Base-by-base conservation (phyloP, 2,329 filamentous ascomycete species). In the Aspergillus amoenus region DNA sequence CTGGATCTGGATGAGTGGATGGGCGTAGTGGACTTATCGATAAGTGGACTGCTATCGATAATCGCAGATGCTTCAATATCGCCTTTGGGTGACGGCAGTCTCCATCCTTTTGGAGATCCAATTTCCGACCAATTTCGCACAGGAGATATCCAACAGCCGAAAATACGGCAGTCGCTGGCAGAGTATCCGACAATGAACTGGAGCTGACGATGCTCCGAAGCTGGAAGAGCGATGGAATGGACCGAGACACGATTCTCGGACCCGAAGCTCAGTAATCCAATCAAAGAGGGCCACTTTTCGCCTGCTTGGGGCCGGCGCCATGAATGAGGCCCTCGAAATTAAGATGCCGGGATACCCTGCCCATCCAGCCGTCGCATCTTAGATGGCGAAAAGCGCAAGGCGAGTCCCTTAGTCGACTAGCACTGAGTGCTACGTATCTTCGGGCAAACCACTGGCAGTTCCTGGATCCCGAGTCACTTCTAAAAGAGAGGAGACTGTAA, bases 221-320 rank as follows among this genome's bases (percentile, higher is more conserved):
- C 18, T 4, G 18, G 42, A n/a, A 21, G 18, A n/a, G n/a, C n/a
- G 22, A 44, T 17, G 22, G n/a, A 15, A 13, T 45, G 21, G 9
- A 13, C 17, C 17, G 11, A 45, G 43, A 27, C 24, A 45, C 43
- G 24, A 18, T 45, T 27, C 15, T 15, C 30, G 43, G 43, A 13
- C 17, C 17, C 22, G 13, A 24, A 17, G 3, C 15, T 17, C 13
- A 30, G 5, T 37, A 51, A 41, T 21, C 60, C 60, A 62, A 62
- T 60, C 58, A 60, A 12, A 30, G 22, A 15, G 18, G 22, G 58
- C 58, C 58, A 62, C 53, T 55, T 58, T 58, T 51, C 49, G 17
- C 43, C 34, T 6, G 13, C 40, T 34, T 44, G 9, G n/a, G 24
- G 27, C 32, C 32, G 15, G 32, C 44, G 40, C 45, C 34, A 43